Evolutionary conservation across 176 grass and related monocot genomes (phyloP), one percentile per base, ranked within the genome.

Genomic region (Guadua angustifolia): DNA sequence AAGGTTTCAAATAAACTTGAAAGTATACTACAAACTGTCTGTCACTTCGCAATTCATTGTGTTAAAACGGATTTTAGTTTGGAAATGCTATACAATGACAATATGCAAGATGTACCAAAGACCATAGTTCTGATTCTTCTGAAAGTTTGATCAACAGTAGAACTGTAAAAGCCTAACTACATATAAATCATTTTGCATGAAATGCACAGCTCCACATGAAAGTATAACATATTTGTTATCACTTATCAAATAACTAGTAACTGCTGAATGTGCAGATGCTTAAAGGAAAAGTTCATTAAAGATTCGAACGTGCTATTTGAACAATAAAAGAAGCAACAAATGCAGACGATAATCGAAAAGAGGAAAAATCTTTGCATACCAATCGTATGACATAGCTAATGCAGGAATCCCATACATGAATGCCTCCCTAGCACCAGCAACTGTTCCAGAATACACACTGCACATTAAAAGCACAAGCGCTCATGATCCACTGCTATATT

Each of bases 371-470:
- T 16, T 66, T 21, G 50, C 87, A 47, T 86, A 99, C 96, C 96
- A 99, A 80, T 99, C 86, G 83, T 95, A 90, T 74, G 93, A 99
- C 85, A 99, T 90, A 58, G 96, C 35, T 87, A 99, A 61, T 84
- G 96, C 78, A 84, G 93, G 93, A 79, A 95, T 51, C 38, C 91
- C 93, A 77, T 88, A 84, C 14, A 99, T 81, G 88, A 99, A 94
- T 77, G 96, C 96, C 82, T 99, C 96, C 73, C 96, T 91, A 59
- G 96, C 93, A 91, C 89, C 94, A 62, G 91, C 94, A 81, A 97
- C 93, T 66, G 96, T 99, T 82, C 93, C 96, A 90, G 93, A 95
- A 78, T 99, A 99, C 68, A 95, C 40, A 62, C 93, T 99, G 83
- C 74, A 95, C 56, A 93, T 64, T 56, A 58, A 78, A 84, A 75